Evolutionary conservation across 169 alveolate genomes (phyloP), one percentile per base, ranked within the genome.

Genomic region (Plasmodium berghei): DNA sequence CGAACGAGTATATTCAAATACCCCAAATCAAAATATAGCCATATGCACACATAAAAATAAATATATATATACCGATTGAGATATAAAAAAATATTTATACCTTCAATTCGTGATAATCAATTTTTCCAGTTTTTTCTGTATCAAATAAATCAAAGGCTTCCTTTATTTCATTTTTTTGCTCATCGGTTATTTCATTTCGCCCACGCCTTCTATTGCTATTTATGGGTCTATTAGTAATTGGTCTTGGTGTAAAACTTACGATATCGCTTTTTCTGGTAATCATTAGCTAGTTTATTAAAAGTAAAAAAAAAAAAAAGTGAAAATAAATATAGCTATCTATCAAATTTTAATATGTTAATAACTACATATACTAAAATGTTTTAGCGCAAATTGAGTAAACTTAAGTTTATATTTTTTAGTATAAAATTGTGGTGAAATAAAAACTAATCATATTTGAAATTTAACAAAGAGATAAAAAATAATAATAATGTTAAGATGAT

Each of bases 81-180:
- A 48, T 0, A 9, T 22, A 48, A 73, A 2, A 14, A 18, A 2
- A n/a, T 28, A 14, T 14, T 20, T 87, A 5, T 66, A 97, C 99
- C 95, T 98, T 98, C 28, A 98, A 96, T 87, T 98, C 99, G 93
- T 97, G 98, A 63, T 97, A 95, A 75, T 97, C 99, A 42, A 98
- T 98, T 73, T 85, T 95, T 18, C 99, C 99, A 18, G 99, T 96
- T 28, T 99, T 98, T 75, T 97, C 98, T 9, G 99, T 97, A 93
- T 98, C 99, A 91, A 98, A 97, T 52, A 98, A 94, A 80, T 98
- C 99, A 93, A 98, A 98, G 54, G 99, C 99, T 87, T 98, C 99
- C 77, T 97, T 97, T 14, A 98, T 97, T 92, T 98, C 99, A 88
- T 74, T 92, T 46, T 92, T 70, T 34, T 93, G 96, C 69, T 93